These are phyloP conservation scores for Dichomitus squalens DNA, from an alignment of 1,284 basidiomycete genomes.

Conservation along the genomic window DNA sequence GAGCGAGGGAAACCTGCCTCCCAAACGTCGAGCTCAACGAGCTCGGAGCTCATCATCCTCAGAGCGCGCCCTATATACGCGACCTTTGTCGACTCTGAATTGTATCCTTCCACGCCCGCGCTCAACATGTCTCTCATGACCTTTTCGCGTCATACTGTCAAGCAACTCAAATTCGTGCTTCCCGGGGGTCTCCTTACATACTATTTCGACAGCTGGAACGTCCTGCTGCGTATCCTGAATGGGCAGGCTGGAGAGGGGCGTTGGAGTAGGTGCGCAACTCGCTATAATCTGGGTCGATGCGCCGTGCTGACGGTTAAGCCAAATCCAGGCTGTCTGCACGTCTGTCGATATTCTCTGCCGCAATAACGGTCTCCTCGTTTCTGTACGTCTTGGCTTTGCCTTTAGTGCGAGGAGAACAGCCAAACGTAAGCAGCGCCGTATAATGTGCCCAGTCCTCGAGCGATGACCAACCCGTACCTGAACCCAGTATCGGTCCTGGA, in stretches of 20 bases:
- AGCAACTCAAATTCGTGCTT: constrained; percentile 72
- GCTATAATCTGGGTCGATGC: neutral
- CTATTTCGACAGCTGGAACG: constrained; percentile 54
- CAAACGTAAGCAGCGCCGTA: constrained; percentile 54
- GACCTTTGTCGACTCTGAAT: neutral
- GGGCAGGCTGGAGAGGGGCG: constrained; percentile 35
- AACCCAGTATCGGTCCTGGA: constrained; percentile 34
- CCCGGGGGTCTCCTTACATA: constrained; percentile 66
- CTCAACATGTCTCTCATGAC: constrained; percentile 23
- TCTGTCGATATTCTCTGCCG: constrained; percentile 40
- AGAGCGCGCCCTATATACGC: neutral
- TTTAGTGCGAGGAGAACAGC: constrained; percentile 61
- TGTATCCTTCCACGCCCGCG: neutral
- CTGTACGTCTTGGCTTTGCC: constrained; percentile 69
- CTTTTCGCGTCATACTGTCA: constrained; percentile 51
- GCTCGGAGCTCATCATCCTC: neutral
- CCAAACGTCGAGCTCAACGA: neutral
- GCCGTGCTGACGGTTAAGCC: neutral
- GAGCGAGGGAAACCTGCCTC: neutral
- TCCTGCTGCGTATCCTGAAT: constrained; percentile 47
- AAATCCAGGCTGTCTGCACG: constrained; percentile 42
- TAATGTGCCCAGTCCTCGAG: neutral
- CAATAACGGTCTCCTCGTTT: constrained; percentile 66
- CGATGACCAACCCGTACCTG: neutral
- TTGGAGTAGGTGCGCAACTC: constrained; percentile 53